Conservation (phyloP, 345 rosid genomes). For the Euphorbia pulcherrima region DNA sequence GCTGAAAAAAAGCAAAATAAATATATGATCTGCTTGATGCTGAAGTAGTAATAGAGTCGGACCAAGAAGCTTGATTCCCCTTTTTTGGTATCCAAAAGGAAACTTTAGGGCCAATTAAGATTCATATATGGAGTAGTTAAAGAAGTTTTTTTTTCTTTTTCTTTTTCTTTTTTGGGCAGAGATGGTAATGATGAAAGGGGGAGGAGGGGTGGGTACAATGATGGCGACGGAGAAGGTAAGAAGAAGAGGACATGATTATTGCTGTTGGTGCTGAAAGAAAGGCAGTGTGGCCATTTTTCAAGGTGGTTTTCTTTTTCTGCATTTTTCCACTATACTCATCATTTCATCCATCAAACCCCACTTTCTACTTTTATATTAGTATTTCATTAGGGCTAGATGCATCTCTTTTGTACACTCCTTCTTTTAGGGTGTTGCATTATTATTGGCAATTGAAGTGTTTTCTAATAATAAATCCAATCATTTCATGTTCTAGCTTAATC, state of each 20-base stretch:
- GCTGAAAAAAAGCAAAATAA: not conserved
- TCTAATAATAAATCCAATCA: too few relatives aligned
- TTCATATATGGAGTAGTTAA: too few relatives aligned
- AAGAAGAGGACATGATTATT: not conserved
- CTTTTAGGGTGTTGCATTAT: too few relatives aligned
- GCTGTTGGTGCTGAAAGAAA: not conserved
- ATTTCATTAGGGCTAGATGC: not conserved
- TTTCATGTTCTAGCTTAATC: too few relatives aligned
- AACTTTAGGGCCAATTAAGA: not conserved
- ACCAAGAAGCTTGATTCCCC: conserved; percentile 4
- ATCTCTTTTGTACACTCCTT: not conserved
- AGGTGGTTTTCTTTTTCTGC: conserved; percentile 1
- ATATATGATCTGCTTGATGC: too few relatives aligned
- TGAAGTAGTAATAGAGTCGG: not conserved
- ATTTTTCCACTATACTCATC: not conserved
- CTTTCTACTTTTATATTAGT: not conserved
- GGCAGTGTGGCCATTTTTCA: not conserved
- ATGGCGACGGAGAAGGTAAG: not conserved
- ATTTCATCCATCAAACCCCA: not conserved
- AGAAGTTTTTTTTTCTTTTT: not conserved
- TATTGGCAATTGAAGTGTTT: too few relatives aligned
- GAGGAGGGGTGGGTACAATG: not conserved
- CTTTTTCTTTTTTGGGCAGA: not conserved
- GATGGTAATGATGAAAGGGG: not conserved
- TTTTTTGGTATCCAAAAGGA: not conserved